Evolutionary conservation across 306 rosid genomes (phyloP).

Genomic region (Cucurbita ficifolia): DNA sequence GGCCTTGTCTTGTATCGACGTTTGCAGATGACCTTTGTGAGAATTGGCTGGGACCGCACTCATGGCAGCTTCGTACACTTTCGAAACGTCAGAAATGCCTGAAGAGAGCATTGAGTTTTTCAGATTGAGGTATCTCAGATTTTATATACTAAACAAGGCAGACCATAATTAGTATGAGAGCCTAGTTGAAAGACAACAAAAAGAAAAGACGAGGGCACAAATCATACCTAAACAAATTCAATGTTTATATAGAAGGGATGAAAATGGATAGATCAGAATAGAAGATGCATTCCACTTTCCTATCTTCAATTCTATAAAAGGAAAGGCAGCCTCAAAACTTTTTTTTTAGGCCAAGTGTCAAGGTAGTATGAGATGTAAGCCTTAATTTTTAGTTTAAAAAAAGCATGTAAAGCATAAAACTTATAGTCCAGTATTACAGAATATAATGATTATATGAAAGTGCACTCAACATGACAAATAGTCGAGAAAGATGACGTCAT

Average conservation of each 20-base stretch:
- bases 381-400: background rate
- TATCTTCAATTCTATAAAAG: background rate
- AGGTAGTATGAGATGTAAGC: background rate
- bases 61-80: constrained; percentile 72
- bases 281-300: background rate
- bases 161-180: background rate
- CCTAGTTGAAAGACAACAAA: background rate
- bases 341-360: too few relatives aligned
- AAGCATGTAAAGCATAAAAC: background rate
- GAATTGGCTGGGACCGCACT: constrained; percentile 49
- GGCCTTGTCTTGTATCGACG: constrained; percentile 56
- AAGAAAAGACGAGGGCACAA: background rate
- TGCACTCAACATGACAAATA: background rate
- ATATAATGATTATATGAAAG: background rate
- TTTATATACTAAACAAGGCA: background rate
- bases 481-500: background rate
- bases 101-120: background rate
- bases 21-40: constrained; percentile 31
- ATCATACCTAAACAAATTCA: too few relatives aligned
- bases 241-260: background rate
- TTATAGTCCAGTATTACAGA: background rate
- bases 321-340: background rate
- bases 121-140: background rate
- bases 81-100: constrained; percentile 87
- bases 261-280: background rate